Percentiles rank a stretch among this genome's conserved stretches.
Conservation (phyloP, 305 asterid species). For the Euphrasia arctica region DNA sequence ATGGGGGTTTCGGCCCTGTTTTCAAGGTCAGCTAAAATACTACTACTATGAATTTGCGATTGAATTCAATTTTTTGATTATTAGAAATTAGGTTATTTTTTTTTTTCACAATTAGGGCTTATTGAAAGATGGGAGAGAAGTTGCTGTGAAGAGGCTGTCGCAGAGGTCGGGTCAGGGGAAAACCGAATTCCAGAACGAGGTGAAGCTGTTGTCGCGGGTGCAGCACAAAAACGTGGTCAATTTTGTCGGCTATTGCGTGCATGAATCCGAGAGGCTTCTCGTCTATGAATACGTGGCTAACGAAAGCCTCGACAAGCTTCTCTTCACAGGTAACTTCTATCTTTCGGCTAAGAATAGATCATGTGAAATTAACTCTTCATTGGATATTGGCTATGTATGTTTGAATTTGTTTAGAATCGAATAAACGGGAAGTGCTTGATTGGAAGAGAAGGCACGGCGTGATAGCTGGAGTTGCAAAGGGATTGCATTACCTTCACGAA, state of each 20-base stretch:
- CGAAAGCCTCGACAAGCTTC: conserved; percentile 91
- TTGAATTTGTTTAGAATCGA: conserved; percentile 33
- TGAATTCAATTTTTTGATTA: too few relatives aligned
- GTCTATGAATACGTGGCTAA: conserved; percentile 79
- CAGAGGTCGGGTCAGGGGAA: conserved; percentile 73
- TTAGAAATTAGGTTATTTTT: too few relatives aligned
- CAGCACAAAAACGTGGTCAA: conserved; percentile 93
- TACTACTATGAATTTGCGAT: too few relatives aligned
- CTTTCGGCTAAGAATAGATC: not conserved
- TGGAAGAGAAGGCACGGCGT: conserved; percentile 86
- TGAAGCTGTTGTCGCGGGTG: conserved; percentile 72
- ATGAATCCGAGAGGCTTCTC: conserved; percentile 66
- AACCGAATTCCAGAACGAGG: conserved; percentile 84
- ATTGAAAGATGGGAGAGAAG: conserved; percentile 69
- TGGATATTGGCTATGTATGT: not conserved
- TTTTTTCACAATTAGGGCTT: conserved; percentile 45
- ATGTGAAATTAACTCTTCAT: not conserved
- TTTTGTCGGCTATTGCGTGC: conserved; percentile 78
- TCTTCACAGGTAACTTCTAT: conserved; percentile 61
- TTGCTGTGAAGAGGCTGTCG: conserved; percentile 93
- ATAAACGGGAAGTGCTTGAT: conserved; percentile 43
- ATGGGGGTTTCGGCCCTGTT: conserved; percentile 97
- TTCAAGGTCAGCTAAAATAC: conserved; percentile 40
- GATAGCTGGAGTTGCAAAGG: conserved; percentile 78
- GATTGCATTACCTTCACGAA: conserved; percentile 87